Conservation (phyloP, 2,329 filamentous ascomycete species). For the Pestalotiopsis sp. region DNA sequence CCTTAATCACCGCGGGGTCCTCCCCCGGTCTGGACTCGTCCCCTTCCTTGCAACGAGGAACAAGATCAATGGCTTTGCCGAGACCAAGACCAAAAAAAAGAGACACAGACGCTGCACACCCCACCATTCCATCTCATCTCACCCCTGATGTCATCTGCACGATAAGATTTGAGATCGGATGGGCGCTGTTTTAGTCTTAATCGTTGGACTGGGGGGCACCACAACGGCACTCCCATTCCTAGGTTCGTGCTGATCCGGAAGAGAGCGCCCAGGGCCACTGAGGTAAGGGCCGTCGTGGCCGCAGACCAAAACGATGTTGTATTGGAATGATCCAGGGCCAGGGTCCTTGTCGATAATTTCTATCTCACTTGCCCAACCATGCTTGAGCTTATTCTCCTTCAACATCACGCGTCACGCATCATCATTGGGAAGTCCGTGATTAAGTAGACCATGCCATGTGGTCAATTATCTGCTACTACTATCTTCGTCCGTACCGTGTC, state of each 20-base stretch:
- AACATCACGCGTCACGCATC: too few species aligned
- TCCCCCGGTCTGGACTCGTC: neutral
- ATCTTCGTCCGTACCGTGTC: too few species aligned
- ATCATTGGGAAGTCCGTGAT: neutral
- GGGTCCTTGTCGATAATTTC: neutral
- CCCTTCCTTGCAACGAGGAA: too few species aligned
- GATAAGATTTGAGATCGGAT: slow-evolving; percentile 7
- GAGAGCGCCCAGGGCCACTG: neutral
- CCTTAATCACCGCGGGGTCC: neutral
- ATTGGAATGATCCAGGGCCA: neutral
- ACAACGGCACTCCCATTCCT: neutral
- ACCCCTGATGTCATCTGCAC: slow-evolving; percentile 7
- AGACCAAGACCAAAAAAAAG: neutral
- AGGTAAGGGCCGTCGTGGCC: neutral
- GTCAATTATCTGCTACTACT: too few species aligned
- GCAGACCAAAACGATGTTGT: too few species aligned
- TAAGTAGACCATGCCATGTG: neutral
- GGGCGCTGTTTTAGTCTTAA: neutral
- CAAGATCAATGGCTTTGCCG: neutral
- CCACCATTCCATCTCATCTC: neutral
- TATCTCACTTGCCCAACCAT: too few species aligned
- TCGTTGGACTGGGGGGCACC: neutral
- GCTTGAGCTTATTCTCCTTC: too few species aligned
- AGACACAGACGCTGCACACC: neutral
- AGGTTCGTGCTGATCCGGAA: neutral